phyloP scores from a whole-genome alignment of 371 early-diverging fungal genomes.

The Mortierella sp. region DNA sequence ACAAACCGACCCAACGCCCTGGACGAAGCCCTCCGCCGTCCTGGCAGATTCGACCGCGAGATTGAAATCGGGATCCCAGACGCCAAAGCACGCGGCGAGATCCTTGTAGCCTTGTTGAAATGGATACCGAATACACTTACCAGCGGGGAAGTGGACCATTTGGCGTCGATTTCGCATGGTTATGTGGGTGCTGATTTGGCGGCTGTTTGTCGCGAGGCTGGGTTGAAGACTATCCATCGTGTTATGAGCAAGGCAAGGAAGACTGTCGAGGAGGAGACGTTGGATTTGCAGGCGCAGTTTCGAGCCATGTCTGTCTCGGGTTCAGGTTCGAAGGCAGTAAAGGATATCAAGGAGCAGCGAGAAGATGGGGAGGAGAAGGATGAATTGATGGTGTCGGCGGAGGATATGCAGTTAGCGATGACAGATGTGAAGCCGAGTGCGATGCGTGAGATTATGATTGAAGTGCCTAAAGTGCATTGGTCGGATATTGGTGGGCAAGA shows the following conservation, averaged over 20 bases:
- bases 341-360: not conserved
- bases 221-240: conserved; percentile 84
- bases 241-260: conserved; percentile 40
- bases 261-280: not conserved
- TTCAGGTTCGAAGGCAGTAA: not conserved
- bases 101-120: conserved; percentile 80
- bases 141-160: conserved; percentile 63
- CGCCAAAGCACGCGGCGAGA: conserved; percentile 78
- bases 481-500: conserved; percentile 98
- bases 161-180: conserved; percentile 89
- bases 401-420: conserved; percentile 71
- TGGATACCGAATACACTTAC: conserved; percentile 80
- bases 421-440: conserved; percentile 92
- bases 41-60: conserved; percentile 98
- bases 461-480: conserved; percentile 97
- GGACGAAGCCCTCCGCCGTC: conserved; percentile 97
- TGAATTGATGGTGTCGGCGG: conserved; percentile 45
- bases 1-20: conserved; percentile 97
- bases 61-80: conserved; percentile 96
- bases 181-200: conserved; percentile 99
- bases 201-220: conserved; percentile 91
- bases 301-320: conserved; percentile 30
- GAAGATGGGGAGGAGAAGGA: conserved; percentile 14
- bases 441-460: conserved; percentile 96
- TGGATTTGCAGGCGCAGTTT: conserved; percentile 20